Conservation (phyloP, 148 eudicot species). For the Mesembryanthemum crystallinum region DNA sequence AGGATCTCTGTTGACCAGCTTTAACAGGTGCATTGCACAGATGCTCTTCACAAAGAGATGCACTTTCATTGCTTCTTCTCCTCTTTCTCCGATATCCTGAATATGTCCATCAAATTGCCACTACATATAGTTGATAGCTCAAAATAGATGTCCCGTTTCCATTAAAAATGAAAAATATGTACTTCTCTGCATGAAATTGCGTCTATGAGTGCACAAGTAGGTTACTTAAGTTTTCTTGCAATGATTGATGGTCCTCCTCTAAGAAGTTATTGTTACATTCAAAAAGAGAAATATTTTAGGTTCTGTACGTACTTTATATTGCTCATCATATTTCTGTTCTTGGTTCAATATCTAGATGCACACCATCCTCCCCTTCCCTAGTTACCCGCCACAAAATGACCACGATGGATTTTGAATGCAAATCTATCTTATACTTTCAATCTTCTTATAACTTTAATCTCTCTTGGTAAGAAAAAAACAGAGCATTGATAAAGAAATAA, state of each 20-base stretch:
- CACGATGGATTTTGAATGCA: background rate
- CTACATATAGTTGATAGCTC: background rate
- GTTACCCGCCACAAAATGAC: background rate
- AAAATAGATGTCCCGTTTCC: background rate
- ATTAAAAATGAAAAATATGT: background rate
- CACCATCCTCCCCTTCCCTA: background rate
- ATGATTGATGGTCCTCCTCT: conserved; percentile 2
- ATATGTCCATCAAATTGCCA: conserved; percentile 23
- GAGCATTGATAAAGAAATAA: background rate
- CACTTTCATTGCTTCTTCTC: conserved; percentile 37
- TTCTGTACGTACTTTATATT: background rate
- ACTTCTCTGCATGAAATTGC: background rate
- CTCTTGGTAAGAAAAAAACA: background rate
- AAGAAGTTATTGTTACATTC: background rate
- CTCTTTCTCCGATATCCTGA: conserved; percentile 50
- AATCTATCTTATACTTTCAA: background rate
- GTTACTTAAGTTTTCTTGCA: background rate
- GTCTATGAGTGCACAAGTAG: conserved; percentile 4
- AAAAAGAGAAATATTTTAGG: background rate
- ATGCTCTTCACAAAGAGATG: conserved; percentile 21
- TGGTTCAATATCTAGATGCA: background rate
- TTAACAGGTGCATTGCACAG: conserved; percentile 16
- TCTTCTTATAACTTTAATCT: background rate
- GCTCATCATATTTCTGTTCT: background rate
- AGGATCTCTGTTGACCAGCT: conserved; percentile 28